Percentiles rank a stretch among this genome's conserved stretches.
Conservation (phyloP, 139 green algal genomes). For the Trebouxia sp. region DNA sequence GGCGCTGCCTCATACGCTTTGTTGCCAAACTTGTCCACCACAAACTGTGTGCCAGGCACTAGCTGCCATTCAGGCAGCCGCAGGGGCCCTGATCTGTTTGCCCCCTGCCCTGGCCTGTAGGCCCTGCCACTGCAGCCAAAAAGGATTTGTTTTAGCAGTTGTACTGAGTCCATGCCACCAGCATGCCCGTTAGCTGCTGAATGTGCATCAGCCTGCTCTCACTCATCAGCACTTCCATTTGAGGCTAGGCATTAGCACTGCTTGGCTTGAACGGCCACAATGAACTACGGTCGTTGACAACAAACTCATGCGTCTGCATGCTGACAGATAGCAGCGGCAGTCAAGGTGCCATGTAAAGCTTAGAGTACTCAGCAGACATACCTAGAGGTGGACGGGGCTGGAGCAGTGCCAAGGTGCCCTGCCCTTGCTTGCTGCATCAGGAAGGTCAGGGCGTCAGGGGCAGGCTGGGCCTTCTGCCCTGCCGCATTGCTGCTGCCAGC, state of each 20-base stretch:
- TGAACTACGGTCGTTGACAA: not conserved
- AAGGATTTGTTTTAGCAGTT: not conserved
- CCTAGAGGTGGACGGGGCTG: not conserved
- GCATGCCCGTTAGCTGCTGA: not conserved
- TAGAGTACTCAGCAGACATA: not conserved
- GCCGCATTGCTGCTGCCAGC: not conserved
- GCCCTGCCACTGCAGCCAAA: not conserved
- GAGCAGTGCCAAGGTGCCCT: not conserved
- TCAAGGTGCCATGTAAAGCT: not conserved
- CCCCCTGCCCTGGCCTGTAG: not conserved
- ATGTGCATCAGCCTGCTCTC: not conserved
- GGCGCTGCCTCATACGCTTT: constrained; percentile 25
- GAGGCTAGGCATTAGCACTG: not conserved
- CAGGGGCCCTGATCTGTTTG: constrained; percentile 8
- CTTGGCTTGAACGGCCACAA: not conserved
- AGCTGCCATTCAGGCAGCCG: constrained; percentile 58
- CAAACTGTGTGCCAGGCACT: constrained; percentile 65
- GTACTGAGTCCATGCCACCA: not conserved
- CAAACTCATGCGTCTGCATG: not conserved
- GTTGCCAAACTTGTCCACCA: constrained; percentile 76
- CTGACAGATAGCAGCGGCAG: not conserved
- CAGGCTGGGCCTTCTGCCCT: not conserved
- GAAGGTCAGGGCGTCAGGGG: not conserved
- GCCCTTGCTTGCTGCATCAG: not conserved
- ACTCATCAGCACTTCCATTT: not conserved